Conservation (phyloP, 148 eudicot species). For the Salicornia ramosissima region DNA sequence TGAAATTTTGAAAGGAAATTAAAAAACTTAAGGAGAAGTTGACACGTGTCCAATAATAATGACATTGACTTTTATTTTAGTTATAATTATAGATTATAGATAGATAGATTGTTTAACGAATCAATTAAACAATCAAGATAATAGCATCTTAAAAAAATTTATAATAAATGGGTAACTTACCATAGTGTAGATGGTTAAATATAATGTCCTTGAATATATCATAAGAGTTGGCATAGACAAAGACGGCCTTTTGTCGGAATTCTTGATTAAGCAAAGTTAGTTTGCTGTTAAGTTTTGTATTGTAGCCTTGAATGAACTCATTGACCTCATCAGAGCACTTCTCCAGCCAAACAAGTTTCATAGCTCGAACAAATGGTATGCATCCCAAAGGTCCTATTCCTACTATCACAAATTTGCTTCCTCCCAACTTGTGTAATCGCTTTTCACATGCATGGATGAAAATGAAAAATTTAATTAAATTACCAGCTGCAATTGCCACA, state of each 20-base stretch:
- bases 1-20: no score
- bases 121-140: no score
- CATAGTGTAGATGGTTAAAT: conserved; percentile 35
- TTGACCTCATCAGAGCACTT: conserved; percentile 44
- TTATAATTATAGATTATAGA: no score
- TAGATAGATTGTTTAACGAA: no score
- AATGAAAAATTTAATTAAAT: no score
- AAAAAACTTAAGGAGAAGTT: no score
- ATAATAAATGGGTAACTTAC: no score
- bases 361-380: conserved; percentile 57
- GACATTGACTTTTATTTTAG: no score
- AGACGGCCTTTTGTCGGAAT: conserved; percentile 36
- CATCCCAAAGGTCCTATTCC: conserved; percentile 65
- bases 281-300: conserved; percentile 31
- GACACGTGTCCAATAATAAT: no score
- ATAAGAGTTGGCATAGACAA: conserved; percentile 45
- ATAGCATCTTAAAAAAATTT: no score
- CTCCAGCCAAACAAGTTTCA: conserved; percentile 27
- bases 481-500: no score
- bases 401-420: conserved; percentile 47
- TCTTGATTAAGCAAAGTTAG: conserved; percentile 32
- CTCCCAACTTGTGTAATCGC: conserved; percentile 49
- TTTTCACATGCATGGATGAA: conserved; percentile 19
- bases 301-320: conserved; percentile 40
- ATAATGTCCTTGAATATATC: conserved; percentile 43